Evolutionary conservation across 371 early-diverging fungal genomes (phyloP).

Genomic region (Capillidium rhysosporum): DNA sequence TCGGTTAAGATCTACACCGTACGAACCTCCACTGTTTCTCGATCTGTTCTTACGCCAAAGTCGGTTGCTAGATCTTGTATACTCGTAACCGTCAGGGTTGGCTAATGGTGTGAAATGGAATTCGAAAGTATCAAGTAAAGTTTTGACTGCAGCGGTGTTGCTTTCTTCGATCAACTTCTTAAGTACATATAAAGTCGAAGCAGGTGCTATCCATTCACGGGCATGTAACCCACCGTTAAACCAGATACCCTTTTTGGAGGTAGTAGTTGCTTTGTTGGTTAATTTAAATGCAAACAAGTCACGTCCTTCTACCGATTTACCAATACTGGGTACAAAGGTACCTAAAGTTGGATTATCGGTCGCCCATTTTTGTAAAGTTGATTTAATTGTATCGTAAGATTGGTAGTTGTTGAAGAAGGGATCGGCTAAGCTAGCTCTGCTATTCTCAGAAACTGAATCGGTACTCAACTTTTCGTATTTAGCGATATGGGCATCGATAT

Average conservation of each 20-base stretch:
- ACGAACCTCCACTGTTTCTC: conserved; percentile 8
- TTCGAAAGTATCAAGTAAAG: conserved; percentile 17
- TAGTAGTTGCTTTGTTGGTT: neutral
- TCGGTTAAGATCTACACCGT: conserved; percentile 21
- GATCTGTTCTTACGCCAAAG: conserved; percentile 40
- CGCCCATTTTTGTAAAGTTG: neutral
- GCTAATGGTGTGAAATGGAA: conserved; percentile 28
- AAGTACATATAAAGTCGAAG: neutral
- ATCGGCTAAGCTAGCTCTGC: neutral
- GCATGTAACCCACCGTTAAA: conserved; percentile 1
- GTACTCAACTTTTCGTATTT: neutral
- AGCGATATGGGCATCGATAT: neutral
- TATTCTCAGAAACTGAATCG: neutral
- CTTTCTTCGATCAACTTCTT: neutral
- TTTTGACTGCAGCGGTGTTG: neutral
- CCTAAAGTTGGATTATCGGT: neutral
- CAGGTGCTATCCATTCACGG: conserved; percentile 8
- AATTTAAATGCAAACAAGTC: conserved; percentile 3
- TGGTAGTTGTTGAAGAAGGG: neutral
- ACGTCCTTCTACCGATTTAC: neutral
- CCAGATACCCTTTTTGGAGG: conserved; percentile 3
- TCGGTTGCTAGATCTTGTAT: conserved; percentile 22
- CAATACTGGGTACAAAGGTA: conserved; percentile 4
- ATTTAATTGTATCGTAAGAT: neutral
- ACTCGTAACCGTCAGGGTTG: conserved; percentile 39